These are phyloP conservation scores for Strigomonas culicis DNA, from an alignment of 208 protist genomes.

Conservation along the genomic window DNA sequence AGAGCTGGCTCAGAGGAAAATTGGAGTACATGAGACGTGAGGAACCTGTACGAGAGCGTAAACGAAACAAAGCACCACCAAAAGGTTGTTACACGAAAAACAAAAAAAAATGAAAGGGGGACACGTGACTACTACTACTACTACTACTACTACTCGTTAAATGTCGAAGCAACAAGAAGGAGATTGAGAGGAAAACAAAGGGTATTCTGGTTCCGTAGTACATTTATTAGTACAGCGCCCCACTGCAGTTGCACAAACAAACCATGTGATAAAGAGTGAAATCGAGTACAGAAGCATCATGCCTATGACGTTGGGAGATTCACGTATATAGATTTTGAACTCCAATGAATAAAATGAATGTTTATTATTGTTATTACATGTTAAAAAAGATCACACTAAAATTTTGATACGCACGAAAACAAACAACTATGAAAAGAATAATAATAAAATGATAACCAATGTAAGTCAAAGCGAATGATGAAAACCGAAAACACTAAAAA, in stretches of 20 bases:
- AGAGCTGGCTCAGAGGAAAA: conserved; percentile 21
- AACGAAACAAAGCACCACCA: conserved; percentile 3
- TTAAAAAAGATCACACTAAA: neutral
- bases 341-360: neutral
- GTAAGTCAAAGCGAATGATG: neutral
- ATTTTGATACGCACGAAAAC: neutral
- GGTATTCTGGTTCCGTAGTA: neutral
- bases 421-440: conserved; percentile 9
- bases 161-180: conserved; percentile 5
- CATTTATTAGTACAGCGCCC: neutral
- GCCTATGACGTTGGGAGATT: no score
- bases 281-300: no score
- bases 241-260: neutral
- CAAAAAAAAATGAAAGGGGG: conserved; percentile 2
- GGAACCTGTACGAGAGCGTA: neutral
- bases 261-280: neutral
- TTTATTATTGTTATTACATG: neutral
- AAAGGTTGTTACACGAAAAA: neutral
- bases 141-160: neutral
- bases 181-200: conserved; percentile 11
- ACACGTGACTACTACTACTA: neutral
- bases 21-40: conserved; percentile 13
- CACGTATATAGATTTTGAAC: no score
- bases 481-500: conserved; percentile 11
- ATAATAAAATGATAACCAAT: neutral